Base-by-base conservation (phyloP, 1,284 basidiomycete species). In the Trametes hirsuta region DNA sequence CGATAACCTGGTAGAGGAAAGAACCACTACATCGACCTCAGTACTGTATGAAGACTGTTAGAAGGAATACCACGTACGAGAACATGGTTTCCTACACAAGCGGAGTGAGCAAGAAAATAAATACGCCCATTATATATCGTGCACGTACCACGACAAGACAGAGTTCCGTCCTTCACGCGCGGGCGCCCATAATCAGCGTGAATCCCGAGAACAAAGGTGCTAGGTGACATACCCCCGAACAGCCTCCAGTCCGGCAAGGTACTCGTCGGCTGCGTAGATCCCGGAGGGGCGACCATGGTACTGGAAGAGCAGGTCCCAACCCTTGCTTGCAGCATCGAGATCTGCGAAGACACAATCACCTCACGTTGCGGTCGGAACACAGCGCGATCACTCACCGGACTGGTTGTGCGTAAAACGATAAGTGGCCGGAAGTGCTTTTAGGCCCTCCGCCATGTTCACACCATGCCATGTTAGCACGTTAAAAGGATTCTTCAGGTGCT, bases 251-350 rank as follows among this genome's bases (percentile, higher is more conserved):
- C 84, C 83, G 21, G 84, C 83, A 4, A 86, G 74, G 61, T 84
- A 84, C 64, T 86, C 84, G 55, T 86, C 84, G 5, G 84, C 84
- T 35, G 80, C 82, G 62, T 78, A 85, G 12, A 84, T 84, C 2
- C 84, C 84, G 3, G 83, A 84, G 0, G 84, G 84, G 2, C 83
- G 77, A 10, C 85, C 84, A 60, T 86, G 84, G 66, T 85, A 87
- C 66, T 84, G 68, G 76, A 84, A 86, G 15, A 85, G 68, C 55
- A 84, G 65, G 64, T 86, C 84, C 82, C 84, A 85, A 1, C 81
- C 82, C 37, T 74, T 68, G 68, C 83, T 84, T 18, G 81, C 81
- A 12, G 74, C 72, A 55, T 41, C 14, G 24, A 37, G 48, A 10
- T 42, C 41, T 47, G 30, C 42, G 15, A 25, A 21, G 0, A 12